Evolutionary conservation across 106 monocot genomes (phyloP).

Genomic region (Iris macrosiphon): DNA sequence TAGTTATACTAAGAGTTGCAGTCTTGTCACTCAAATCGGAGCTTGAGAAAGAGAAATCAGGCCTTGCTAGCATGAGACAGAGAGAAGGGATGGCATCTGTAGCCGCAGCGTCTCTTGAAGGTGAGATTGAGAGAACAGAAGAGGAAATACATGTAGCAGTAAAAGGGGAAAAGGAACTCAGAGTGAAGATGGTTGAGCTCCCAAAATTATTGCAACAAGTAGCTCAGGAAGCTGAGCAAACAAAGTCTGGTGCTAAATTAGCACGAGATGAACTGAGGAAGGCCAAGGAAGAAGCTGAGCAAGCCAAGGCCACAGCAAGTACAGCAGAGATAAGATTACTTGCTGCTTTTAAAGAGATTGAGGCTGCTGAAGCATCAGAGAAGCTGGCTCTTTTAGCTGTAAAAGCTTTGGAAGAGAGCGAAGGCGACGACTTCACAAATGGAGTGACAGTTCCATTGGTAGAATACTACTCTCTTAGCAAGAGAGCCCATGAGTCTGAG

Average conservation of each 20-base stretch:
- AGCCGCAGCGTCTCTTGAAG: slow-evolving; percentile 6
- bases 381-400: slow-evolving; percentile 13
- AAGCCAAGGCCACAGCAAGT: slow-evolving; percentile 1
- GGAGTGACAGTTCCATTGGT: slow-evolving; percentile 8
- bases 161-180: slow-evolving; percentile 4
- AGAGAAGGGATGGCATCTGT: slow-evolving; percentile 21
- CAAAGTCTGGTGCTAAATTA: neutral
- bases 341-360: slow-evolving; percentile 11
- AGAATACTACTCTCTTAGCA: slow-evolving; percentile 21
- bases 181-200: slow-evolving; percentile 10
- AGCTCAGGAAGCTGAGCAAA: slow-evolving; percentile 1
- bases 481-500: slow-evolving; percentile 21
- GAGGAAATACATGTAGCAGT: slow-evolving; percentile 5
- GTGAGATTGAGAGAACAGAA: slow-evolving; percentile 15
- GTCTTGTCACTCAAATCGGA: slow-evolving; percentile 7
- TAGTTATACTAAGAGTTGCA: slow-evolving; percentile 4
- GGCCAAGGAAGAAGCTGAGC: slow-evolving; percentile 8
- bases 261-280: slow-evolving; percentile 12
- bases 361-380: slow-evolving; percentile 13
- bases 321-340: slow-evolving; percentile 4
- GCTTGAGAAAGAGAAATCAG: slow-evolving; percentile 14
- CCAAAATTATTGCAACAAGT: slow-evolving; percentile 12
- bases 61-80: slow-evolving; percentile 13
- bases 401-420: slow-evolving; percentile 15
- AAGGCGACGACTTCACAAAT: neutral